A percentile compares a stretch with the other conserved stretches of the same genome.
These are phyloP conservation scores for Saccharomycopsis javanensis DNA, from an alignment of 805 yeast species.

Conservation along the genomic window DNA sequence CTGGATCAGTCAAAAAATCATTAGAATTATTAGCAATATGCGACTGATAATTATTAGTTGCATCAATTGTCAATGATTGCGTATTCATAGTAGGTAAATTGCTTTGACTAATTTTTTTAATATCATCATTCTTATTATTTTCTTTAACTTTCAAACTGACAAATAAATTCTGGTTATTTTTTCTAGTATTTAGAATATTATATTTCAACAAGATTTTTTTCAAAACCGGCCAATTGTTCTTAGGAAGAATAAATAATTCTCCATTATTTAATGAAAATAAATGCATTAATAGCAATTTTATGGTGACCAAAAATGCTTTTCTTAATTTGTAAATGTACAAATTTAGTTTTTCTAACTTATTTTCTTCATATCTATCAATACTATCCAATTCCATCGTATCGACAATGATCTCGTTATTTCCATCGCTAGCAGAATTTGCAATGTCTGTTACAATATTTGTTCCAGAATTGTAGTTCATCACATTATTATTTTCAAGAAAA, in stretches of 20 bases:
- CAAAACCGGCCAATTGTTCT: conserved; percentile 12
- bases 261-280: conserved; percentile 16
- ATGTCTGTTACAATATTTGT: not conserved
- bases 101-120: not conserved
- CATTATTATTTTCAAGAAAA: not conserved
- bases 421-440: not conserved
- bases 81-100: not conserved
- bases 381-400: not conserved
- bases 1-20: not conserved
- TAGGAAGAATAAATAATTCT: conserved; percentile 17
- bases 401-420: not conserved
- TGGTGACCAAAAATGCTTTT: conserved; percentile 6
- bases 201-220: conserved; percentile 11
- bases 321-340: not conserved
- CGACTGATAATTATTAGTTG: not conserved
- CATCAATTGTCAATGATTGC: not conserved
- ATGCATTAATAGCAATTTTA: conserved; percentile 14
- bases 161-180: not conserved
- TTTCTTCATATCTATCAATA: not conserved
- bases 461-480: not conserved
- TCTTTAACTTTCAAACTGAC: not conserved
- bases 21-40: not conserved
- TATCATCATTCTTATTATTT: not conserved
- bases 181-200: conserved; percentile 14
- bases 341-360: not conserved